These are phyloP conservation scores for Plasmodium gallinaceum DNA, from an alignment of 169 alveolate genomes.

Conservation along the genomic window DNA sequence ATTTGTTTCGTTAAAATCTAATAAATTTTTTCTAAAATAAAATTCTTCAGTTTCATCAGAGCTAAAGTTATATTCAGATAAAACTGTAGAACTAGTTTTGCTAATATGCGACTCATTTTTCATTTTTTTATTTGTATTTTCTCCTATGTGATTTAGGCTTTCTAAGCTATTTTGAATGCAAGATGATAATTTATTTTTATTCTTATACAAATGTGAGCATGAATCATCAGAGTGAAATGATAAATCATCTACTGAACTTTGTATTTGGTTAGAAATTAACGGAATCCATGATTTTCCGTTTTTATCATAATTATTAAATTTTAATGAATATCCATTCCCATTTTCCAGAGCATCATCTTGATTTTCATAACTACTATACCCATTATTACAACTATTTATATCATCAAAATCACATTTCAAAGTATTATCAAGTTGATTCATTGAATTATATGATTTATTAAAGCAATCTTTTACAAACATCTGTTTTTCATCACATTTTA, in stretches of 20 bases:
- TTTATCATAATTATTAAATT: slow-evolving; percentile 5
- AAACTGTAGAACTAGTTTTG: slow-evolving; percentile 5
- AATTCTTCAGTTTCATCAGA: slow-evolving; percentile 74
- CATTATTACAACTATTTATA: slow-evolving; percentile 35
- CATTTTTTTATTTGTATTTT: not conserved
- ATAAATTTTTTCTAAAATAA: slow-evolving; percentile 65
- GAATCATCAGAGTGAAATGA: slow-evolving; percentile 62
- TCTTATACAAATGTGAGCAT: slow-evolving; percentile 8
- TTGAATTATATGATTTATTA: slow-evolving; percentile 20
- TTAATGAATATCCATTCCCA: slow-evolving; percentile 8
- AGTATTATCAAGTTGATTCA: slow-evolving; percentile 5
- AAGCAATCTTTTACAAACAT: slow-evolving; percentile 1
- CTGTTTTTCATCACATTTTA: slow-evolving; percentile 13
- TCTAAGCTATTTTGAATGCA: slow-evolving; percentile 46
- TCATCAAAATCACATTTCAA: slow-evolving; percentile 28
- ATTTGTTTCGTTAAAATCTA: slow-evolving; percentile 16
- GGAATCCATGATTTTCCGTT: slow-evolving; percentile 57
- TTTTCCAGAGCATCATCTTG: slow-evolving; percentile 17
- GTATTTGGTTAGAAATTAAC: slow-evolving; percentile 20
- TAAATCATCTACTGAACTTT: slow-evolving; percentile 35
- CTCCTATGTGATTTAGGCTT: slow-evolving; percentile 19
- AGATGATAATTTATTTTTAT: slow-evolving; percentile 22
- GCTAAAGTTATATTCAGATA: slow-evolving; percentile 26
- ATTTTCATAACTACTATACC: slow-evolving; percentile 17
- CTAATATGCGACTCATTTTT: slow-evolving; percentile 8